A percentile compares a stretch with the other conserved stretches of the same genome.
Conservation (phyloP, 1,284 basidiomycete genomes). For the Microbotryum saponariae region DNA sequence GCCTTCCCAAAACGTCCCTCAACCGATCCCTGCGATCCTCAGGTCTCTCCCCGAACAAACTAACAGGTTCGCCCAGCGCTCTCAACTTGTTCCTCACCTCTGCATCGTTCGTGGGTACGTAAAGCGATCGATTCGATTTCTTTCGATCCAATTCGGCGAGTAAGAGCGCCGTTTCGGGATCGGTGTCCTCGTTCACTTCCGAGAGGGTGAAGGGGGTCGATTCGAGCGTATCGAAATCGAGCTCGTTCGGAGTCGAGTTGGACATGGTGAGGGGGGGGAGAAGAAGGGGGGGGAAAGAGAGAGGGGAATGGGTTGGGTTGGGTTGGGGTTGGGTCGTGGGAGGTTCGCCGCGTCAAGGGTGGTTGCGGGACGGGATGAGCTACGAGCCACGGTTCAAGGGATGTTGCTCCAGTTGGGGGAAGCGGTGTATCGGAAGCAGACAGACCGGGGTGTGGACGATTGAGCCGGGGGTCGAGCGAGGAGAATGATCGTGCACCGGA, state of each 20-base stretch:
- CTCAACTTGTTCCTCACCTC: slow-evolving; percentile 80
- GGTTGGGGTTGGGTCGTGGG: too few relatives aligned
- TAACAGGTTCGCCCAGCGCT: slow-evolving; percentile 91
- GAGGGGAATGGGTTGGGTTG: too few relatives aligned
- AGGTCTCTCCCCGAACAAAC: slow-evolving; percentile 82
- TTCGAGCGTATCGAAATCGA: slow-evolving; percentile 31
- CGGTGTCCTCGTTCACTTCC: slow-evolving; percentile 13
- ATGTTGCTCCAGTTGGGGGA: too few relatives aligned
- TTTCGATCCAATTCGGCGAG: slow-evolving; percentile 75
- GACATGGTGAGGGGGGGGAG: too few relatives aligned
- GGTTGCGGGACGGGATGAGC: too few relatives aligned
- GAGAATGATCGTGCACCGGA: too few relatives aligned
- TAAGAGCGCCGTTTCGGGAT: slow-evolving; percentile 26
- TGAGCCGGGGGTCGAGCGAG: too few relatives aligned
- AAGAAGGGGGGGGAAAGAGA: too few relatives aligned
- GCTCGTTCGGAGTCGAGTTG: slow-evolving; percentile 9
- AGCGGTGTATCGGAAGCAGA: too few relatives aligned
- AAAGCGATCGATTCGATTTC: slow-evolving; percentile 84
- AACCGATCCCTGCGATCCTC: slow-evolving; percentile 77
- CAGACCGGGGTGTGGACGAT: too few relatives aligned
- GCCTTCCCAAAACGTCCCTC: slow-evolving; percentile 76
- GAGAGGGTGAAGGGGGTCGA: slow-evolving; percentile 10
- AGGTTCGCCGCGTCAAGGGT: too few relatives aligned
- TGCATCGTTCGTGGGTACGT: slow-evolving; percentile 93
- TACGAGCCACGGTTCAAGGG: too few relatives aligned